These are phyloP conservation scores for Trichosporon coremiiforme DNA, from an alignment of 1,284 basidiomycete species.

Conservation along the genomic window DNA sequence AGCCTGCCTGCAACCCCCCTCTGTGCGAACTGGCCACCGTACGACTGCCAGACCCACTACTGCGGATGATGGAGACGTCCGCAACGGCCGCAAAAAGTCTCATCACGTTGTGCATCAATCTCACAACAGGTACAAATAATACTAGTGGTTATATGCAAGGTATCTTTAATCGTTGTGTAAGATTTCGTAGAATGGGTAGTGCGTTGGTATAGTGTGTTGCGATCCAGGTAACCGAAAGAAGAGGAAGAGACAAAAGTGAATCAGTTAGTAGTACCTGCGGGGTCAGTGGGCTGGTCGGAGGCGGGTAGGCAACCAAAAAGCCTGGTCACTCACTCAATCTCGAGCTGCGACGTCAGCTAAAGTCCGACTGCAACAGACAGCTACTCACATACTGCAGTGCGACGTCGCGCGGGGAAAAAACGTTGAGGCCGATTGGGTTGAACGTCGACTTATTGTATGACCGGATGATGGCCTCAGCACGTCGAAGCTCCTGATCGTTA, in stretches of 20 bases:
- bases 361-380: too few species aligned
- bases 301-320: not conserved
- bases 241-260: not conserved
- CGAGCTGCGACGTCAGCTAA: conserved; percentile 20
- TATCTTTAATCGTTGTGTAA: conserved; percentile 7
- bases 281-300: not conserved
- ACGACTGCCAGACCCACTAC: not conserved
- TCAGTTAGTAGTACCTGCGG: conserved; percentile 10
- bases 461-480: conserved; percentile 49
- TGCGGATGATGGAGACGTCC: not conserved
- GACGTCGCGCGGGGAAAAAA: conserved; percentile 57
- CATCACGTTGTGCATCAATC: not conserved
- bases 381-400: conserved; percentile 60
- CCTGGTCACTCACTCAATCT: conserved; percentile 20
- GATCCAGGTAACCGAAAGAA: not conserved
- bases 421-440: conserved; percentile 58
- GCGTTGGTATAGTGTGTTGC: conserved; percentile 1
- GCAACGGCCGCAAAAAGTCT: conserved; percentile 1
- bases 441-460: conserved; percentile 54
- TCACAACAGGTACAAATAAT: conserved; percentile 17
- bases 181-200: conserved; percentile 1
- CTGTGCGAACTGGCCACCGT: not conserved
- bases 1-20: too few species aligned
- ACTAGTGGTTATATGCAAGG: conserved; percentile 13
- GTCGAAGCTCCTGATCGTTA: conserved; percentile 51